Evolutionary conservation across 441 rosid genomes (phyloP).

Genomic region (Eutrema salsugineum): DNA sequence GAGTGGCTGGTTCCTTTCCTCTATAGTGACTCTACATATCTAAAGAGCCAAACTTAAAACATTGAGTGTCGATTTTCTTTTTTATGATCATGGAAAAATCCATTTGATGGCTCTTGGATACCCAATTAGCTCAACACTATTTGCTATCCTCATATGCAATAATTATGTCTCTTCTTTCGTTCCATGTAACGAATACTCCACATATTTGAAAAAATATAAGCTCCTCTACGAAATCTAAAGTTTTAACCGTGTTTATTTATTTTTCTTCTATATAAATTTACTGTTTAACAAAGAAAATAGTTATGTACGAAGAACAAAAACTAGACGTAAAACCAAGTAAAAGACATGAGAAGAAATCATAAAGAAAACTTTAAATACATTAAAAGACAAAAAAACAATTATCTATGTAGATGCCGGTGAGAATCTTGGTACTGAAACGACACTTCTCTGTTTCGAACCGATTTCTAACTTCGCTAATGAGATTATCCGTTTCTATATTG

Average conservation of each 20-base stretch:
- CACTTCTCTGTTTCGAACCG: too few species aligned
- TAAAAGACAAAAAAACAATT: too few species aligned
- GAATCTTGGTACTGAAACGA: too few species aligned
- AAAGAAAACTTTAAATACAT: too few species aligned
- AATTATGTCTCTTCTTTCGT: conserved; percentile 4
- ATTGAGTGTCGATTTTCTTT: not conserved
- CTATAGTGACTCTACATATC: conserved; percentile 28
- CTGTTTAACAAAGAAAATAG: too few species aligned
- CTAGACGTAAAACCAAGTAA: not conserved
- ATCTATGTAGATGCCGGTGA: too few species aligned
- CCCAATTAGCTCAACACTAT: conserved; percentile 26
- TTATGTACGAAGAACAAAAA: not conserved
- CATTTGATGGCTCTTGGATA: conserved; percentile 27
- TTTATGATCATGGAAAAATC: not conserved
- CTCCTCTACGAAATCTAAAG: not conserved
- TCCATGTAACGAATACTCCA: conserved; percentile 19
- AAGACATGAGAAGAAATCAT: not conserved
- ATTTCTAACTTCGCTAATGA: too few species aligned
- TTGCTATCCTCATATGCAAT: conserved; percentile 12
- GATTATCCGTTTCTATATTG: too few species aligned
- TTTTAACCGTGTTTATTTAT: not conserved
- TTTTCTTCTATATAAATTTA: not conserved
- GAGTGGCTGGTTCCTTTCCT: conserved; percentile 26
- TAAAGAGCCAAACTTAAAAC: conserved; percentile 31
- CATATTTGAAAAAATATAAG: not conserved